phyloP scores from a whole-genome alignment of 768 basidiomycete genomes.

The Leccinum subgranulosum region DNA sequence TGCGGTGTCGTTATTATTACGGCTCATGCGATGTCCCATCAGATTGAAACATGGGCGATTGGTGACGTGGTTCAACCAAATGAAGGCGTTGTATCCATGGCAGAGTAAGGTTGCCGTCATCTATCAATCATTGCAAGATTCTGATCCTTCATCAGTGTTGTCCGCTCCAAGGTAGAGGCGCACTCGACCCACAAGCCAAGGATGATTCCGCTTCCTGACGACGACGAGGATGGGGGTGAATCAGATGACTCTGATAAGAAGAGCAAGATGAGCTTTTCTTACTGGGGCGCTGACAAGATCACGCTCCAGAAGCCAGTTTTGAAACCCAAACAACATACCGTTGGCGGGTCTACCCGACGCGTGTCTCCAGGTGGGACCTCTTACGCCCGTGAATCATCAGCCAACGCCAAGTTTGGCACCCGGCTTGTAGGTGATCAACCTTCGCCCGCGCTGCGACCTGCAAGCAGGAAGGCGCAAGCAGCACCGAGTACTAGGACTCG shows the following conservation, averaged over 20 bases:
- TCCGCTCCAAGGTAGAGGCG: slow-evolving; percentile 63
- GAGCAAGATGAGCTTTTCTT: slow-evolving; percentile 93
- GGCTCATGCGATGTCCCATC: slow-evolving; percentile 8
- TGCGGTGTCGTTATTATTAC: neutral
- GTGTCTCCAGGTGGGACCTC: slow-evolving; percentile 45
- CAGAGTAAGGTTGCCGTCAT: slow-evolving; percentile 60
- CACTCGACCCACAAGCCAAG: slow-evolving; percentile 56
- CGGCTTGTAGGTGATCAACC: slow-evolving; percentile 62
- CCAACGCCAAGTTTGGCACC: slow-evolving; percentile 90
- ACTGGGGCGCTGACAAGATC: slow-evolving; percentile 90
- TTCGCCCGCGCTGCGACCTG: slow-evolving; percentile 46
- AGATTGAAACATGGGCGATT: slow-evolving; percentile 90
- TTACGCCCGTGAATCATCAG: slow-evolving; percentile 78
- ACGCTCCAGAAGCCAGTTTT: slow-evolving; percentile 78
- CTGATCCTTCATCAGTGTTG: slow-evolving; percentile 48
- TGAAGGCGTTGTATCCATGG: slow-evolving; percentile 85
- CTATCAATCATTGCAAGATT: slow-evolving; percentile 1
- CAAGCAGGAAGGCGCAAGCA: slow-evolving; percentile 58
- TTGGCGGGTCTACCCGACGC: slow-evolving; percentile 37
- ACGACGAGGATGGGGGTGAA: slow-evolving; percentile 56
- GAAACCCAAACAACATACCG: slow-evolving; percentile 40
- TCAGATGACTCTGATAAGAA: slow-evolving; percentile 87
- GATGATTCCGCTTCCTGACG: slow-evolving; percentile 67
- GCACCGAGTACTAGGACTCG: slow-evolving; percentile 39
- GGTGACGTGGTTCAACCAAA: slow-evolving; percentile 71